phyloP scores from a whole-genome alignment of 257 asterid species.

The Anisodus tanguticus region DNA sequence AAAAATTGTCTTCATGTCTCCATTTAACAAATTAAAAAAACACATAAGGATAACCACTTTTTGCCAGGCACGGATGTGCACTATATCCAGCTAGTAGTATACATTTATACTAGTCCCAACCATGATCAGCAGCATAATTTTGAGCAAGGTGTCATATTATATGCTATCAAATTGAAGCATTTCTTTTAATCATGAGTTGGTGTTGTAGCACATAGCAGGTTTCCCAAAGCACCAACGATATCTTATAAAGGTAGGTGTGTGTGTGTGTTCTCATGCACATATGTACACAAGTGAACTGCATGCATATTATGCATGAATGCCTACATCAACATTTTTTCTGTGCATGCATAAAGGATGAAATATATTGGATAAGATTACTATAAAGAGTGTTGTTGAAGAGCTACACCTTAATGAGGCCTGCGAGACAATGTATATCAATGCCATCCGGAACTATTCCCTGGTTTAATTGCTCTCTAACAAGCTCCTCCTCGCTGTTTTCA shows the following conservation, averaged over 20 bases:
- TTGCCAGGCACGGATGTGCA: background rate
- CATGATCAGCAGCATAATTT: conserved; percentile 11
- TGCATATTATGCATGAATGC: background rate
- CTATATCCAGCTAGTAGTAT: background rate
- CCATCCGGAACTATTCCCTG: conserved; percentile 84
- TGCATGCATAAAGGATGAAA: background rate
- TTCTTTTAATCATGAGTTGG: background rate
- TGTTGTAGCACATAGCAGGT: background rate
- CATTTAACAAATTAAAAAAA: background rate
- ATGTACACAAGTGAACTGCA: background rate
- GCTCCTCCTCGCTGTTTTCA: conserved; percentile 94
- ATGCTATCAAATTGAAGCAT: background rate
- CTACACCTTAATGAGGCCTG: conserved; percentile 87
- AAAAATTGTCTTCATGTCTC: background rate
- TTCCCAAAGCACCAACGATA: background rate
- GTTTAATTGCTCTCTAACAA: conserved; percentile 90
- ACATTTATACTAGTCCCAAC: conserved; percentile 1
- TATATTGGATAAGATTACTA: background rate
- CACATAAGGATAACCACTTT: background rate
- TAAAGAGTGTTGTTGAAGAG: background rate
- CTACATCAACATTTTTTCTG: background rate
- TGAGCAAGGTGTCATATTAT: conserved; percentile 20
- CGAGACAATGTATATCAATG: conserved; percentile 94
- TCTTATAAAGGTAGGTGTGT: background rate
- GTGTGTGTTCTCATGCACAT: background rate